phyloP scores from a whole-genome alignment of 225 moss, liverwort and hornwort genomes.

The Antitrichia curtipendula region DNA sequence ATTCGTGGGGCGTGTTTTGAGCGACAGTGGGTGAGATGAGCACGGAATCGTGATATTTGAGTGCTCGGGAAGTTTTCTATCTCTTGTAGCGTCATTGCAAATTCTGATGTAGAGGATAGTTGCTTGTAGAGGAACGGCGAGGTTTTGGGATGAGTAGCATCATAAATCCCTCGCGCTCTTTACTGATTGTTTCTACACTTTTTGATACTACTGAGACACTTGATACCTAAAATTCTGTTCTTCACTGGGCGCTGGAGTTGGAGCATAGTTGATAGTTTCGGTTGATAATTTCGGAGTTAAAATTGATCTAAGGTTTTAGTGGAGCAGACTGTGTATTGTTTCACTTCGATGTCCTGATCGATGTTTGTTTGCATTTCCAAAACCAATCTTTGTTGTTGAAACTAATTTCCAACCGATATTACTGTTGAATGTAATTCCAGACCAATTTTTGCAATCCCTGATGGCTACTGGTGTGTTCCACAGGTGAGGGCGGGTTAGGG shows the following conservation, averaged over 20 bases:
- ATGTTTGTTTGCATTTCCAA: neutral
- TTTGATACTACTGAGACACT: neutral
- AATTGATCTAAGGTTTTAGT: neutral
- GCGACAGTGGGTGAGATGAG: neutral
- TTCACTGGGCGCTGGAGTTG: neutral
- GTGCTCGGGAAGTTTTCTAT: neutral
- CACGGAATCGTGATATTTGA: neutral
- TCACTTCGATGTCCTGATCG: neutral
- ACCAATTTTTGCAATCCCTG: neutral
- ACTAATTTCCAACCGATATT: neutral
- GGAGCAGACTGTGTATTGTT: neutral
- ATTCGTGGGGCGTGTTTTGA: neutral
- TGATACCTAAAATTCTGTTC: neutral
- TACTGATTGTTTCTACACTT: neutral
- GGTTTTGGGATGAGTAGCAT: neutral
- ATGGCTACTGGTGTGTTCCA: neutral
- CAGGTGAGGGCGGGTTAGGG: neutral
- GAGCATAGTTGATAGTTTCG: neutral
- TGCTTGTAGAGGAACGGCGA: neutral
- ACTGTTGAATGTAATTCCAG: too few relatives aligned
- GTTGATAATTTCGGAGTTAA: neutral
- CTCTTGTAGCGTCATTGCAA: neutral
- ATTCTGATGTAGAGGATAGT: neutral
- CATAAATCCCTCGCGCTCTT: neutral
- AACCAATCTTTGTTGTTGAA: neutral